Conservation (phyloP, 495 filamentous ascomycete genomes). For the Lepraria neglecta region DNA sequence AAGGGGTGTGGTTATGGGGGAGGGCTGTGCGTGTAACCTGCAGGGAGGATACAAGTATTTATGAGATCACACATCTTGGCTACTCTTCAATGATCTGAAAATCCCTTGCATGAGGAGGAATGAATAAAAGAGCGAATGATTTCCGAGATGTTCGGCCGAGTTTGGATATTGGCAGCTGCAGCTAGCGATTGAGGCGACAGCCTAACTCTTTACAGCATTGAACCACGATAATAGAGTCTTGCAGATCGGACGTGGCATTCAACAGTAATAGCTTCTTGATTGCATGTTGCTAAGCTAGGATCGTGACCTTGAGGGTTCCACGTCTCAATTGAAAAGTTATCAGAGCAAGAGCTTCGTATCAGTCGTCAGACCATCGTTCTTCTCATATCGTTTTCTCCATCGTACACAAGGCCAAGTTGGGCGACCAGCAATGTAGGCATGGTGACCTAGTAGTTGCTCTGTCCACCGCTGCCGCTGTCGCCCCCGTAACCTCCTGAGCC, state of each 20-base stretch:
- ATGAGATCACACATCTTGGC: not conserved
- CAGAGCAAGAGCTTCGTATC: not conserved
- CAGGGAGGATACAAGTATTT: not conserved
- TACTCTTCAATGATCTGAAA: not conserved
- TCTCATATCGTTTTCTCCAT: not conserved
- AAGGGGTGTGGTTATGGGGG: not conserved
- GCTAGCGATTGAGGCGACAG: not conserved
- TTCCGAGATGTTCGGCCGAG: not conserved
- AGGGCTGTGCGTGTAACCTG: not conserved
- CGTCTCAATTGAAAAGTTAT: too few relatives aligned
- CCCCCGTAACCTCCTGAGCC: conserved; percentile 4
- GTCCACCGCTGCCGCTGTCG: conserved; percentile 2
- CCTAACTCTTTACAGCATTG: not conserved
- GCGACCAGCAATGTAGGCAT: not conserved
- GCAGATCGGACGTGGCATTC: not conserved
- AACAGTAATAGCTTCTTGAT: conserved; percentile 8
- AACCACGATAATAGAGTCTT: not conserved
- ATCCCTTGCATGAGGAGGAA: not conserved
- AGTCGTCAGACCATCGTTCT: not conserved
- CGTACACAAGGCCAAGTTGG: not conserved
- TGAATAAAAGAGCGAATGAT: not conserved
- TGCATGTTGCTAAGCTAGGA: conserved; percentile 10
- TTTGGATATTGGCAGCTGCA: not conserved
- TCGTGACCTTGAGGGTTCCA: not conserved
- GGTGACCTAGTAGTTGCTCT: conserved; percentile 13